These are phyloP conservation scores for Colletotrichum plurivorum DNA, from an alignment of 2,329 filamentous ascomycete species.

Conservation along the genomic window DNA sequence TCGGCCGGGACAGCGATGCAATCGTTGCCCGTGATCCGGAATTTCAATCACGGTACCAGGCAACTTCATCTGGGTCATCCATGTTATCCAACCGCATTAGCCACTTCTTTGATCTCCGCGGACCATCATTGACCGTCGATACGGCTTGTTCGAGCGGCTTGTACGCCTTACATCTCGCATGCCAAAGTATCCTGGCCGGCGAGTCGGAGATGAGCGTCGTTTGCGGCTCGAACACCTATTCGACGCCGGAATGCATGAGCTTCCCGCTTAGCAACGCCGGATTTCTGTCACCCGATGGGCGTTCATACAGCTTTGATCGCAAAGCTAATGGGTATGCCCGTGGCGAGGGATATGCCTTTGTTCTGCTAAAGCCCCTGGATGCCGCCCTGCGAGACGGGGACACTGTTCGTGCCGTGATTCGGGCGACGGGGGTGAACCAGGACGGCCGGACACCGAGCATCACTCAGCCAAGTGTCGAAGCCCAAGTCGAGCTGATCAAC, in stretches of 20 bases:
- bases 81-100: conserved; percentile 52
- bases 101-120: conserved; percentile 44
- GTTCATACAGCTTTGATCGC: conserved; percentile 67
- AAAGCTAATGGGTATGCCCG: conserved; percentile 74
- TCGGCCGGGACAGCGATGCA: conserved; percentile 58
- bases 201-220: conserved; percentile 59
- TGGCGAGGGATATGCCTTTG: conserved; percentile 72
- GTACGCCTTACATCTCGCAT: conserved; percentile 68
- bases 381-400: conserved; percentile 72
- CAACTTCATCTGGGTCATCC: conserved; percentile 28
- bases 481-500: conserved; percentile 65
- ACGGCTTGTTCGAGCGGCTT: conserved; percentile 71
- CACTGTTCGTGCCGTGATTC: conserved; percentile 68
- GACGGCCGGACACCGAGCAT: conserved; percentile 73
- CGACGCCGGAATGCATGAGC: conserved; percentile 66
- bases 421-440: conserved; percentile 66
- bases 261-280: conserved; percentile 67
- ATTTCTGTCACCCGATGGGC: conserved; percentile 66
- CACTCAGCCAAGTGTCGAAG: conserved; percentile 67
- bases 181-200: conserved; percentile 61
- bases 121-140: conserved; percentile 59
- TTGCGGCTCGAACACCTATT: conserved; percentile 66
- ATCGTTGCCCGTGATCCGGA: conserved; percentile 46
- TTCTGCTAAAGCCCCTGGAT: conserved; percentile 70
- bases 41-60: conserved; percentile 54